Evolutionary conservation across 257 asterid species (phyloP), one percentile per base, ranked within the genome.

Genomic region (Solanum tarijense): DNA sequence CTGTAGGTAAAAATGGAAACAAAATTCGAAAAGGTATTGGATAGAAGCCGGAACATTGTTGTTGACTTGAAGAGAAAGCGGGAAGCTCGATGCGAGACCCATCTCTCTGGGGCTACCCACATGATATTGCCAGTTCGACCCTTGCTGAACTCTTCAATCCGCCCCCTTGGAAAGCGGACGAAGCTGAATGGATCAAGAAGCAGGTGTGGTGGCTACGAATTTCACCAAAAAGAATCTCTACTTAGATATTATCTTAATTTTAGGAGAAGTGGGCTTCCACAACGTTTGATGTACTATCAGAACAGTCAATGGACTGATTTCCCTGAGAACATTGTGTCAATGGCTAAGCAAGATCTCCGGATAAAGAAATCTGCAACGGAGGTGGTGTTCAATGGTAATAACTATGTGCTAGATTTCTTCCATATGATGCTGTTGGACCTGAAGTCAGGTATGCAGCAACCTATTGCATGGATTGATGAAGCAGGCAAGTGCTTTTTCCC

Each of bases 401-500:
- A 52, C 85, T 78, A 92, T 87, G 90, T 90, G 83, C 92, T 96
- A 29, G 98, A 95, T 91, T 95, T 96, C 87, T 74, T 95, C 88
- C 97, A 92, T 85, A 95, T 95, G 99, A 89, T 89, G 78, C 91
- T 81, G 89, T 86, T 93, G 91, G 98, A 95, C 91, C 81, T 96
- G 94, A 82, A 85, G 83, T 93, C 94, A 6, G 98, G 99, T 83
- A 58, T 86, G 85, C 91, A 79, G 69, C 93, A 90, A 65, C 94
- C 98, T 23, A 94, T 96, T 90, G 98, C 98, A 52, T 96, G 99
- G 98, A 94, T 96, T 89, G 99, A 96, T 91, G 94, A 91, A 79
- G 90, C 94, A 55, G 99, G 96, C 12, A 88, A 90, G 72, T 95
- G 98, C 89, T 95, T 94, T 88, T 95, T 95, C 81, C 99, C 99